Evolutionary conservation across 1,139 yeast genomes (phyloP).

Genomic region (Sugiyamaella japonica): DNA sequence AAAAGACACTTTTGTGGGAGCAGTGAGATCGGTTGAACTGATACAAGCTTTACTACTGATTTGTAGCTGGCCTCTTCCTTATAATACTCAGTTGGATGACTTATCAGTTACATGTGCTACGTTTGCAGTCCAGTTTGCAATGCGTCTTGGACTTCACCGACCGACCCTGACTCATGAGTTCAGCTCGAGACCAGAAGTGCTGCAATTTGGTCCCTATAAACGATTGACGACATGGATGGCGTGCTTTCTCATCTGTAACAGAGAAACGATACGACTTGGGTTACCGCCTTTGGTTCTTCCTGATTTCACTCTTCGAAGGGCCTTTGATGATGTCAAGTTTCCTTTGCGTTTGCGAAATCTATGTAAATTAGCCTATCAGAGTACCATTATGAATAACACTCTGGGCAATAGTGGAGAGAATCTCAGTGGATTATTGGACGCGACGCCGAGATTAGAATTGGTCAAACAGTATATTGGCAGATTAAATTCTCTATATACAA

Average conservation of each 20-base stretch:
- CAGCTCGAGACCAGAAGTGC: slow-evolving; percentile 12
- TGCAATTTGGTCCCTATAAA: slow-evolving; percentile 12
- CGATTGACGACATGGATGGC: slow-evolving; percentile 21
- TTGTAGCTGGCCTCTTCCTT: slow-evolving; percentile 19
- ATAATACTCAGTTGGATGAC: slow-evolving; percentile 13
- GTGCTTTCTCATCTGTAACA: slow-evolving; percentile 12
- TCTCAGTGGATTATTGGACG: slow-evolving; percentile 15
- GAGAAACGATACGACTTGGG: slow-evolving; percentile 16
- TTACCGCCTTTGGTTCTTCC: slow-evolving; percentile 12
- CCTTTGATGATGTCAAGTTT: slow-evolving; percentile 12
- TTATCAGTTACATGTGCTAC: slow-evolving; percentile 15
- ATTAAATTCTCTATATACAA: slow-evolving; percentile 7
- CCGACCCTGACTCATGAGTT: slow-evolving; percentile 8
- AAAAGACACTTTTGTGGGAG: slow-evolving; percentile 5
- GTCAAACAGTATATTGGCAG: slow-evolving; percentile 17
- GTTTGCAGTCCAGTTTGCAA: slow-evolving; percentile 6
- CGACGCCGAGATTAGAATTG: slow-evolving; percentile 12
- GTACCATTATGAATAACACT: slow-evolving; percentile 8
- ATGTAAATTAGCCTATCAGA: slow-evolving; percentile 12
- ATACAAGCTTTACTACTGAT: slow-evolving; percentile 18
- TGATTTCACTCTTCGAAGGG: slow-evolving; percentile 8
- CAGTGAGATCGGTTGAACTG: slow-evolving; percentile 18
- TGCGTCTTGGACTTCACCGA: slow-evolving; percentile 14
- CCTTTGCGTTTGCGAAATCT: slow-evolving; percentile 14
- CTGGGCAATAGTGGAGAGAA: slow-evolving; percentile 18